Evolutionary conservation across 176 grass and related monocot genomes (phyloP), one percentile per base, ranked within the genome.

Genomic region (Saccharum officinarum): DNA sequence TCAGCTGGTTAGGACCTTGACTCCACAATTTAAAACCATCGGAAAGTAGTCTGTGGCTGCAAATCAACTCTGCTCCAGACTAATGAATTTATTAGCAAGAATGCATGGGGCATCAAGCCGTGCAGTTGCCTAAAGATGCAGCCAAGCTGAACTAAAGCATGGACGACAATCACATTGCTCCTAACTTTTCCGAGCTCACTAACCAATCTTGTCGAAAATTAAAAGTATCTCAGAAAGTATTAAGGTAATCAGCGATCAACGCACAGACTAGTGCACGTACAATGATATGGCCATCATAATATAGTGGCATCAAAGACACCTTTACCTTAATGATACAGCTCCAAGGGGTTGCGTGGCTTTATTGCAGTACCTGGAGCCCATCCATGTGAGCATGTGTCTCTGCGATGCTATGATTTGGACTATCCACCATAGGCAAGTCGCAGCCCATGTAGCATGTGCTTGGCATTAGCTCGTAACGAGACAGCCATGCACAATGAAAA

Each of bases 341-440:
- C 66, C 79, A 10, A 69, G 37, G 22, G 61, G 63, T 46, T 46
- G 62, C 38, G 37, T 76, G 47, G 62, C 71, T 84, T 84, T 84
- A 50, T 84, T 80, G 76, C 18, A 67, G 82, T 76, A 67, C 69
- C 76, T 89, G 87, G 87, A 89, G 87, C 87, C 87, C 81, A 88
- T 84, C 87, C 81, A 88, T 88, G 75, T 84, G 75, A 79, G 86
- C 80, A 88, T 79, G 75, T 84, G 81, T 84, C 20, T 55, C 41
- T 44, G 75, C 25, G 26, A 42, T 79, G 68, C 67, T 57, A 64
- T 46, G 26, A 71, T 88, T 79, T 88, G 86, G 86, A 79, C 74
- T 83, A 83, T 79, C 75, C 86, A 83, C n/a, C 66, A 59, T 79
- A 83, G 74, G 73, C 59, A 79, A 62, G 57, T 34, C n/a, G 18